Conservation (phyloP, 2,329 filamentous ascomycete genomes). For the Arthrobotrys musiformis region DNA sequence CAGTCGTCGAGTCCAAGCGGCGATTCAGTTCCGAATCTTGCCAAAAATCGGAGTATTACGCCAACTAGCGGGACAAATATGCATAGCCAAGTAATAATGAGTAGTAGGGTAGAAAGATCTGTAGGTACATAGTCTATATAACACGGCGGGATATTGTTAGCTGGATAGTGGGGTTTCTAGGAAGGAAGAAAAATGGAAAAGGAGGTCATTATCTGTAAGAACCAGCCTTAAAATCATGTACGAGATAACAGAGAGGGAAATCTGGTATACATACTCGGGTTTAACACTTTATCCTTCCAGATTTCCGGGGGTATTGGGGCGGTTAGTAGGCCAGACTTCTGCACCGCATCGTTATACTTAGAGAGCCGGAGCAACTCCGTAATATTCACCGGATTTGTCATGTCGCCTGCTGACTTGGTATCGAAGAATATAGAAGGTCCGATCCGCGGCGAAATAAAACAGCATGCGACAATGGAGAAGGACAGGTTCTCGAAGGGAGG, state of each 20-base stretch:
- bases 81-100: conserved; percentile 32
- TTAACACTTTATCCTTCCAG: conserved; percentile 16
- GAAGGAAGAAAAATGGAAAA: too few relatives aligned
- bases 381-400: conserved; percentile 35
- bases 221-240: not conserved
- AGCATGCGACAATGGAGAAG: not conserved
- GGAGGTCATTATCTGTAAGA: too few relatives aligned
- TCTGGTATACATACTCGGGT: conserved; percentile 42
- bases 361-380: conserved; percentile 30
- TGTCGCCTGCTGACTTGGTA: not conserved
- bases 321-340: conserved; percentile 22
- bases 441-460: too few relatives aligned
- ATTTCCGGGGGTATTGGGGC: conserved; percentile 37
- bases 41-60: conserved; percentile 29
- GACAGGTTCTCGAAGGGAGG: not conserved
- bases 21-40: conserved; percentile 34
- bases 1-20: conserved; percentile 38
- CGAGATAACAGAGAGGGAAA: not conserved
- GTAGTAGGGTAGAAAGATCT: conserved; percentile 10
- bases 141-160: too few relatives aligned
- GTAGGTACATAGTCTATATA: conserved; percentile 35
- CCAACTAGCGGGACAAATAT: conserved; percentile 34
- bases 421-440: not conserved
- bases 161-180: too few relatives aligned
- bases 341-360: not conserved